Base-by-base conservation (phyloP, 495 filamentous ascomycete genomes). In the Hypoxylon intermedium region DNA sequence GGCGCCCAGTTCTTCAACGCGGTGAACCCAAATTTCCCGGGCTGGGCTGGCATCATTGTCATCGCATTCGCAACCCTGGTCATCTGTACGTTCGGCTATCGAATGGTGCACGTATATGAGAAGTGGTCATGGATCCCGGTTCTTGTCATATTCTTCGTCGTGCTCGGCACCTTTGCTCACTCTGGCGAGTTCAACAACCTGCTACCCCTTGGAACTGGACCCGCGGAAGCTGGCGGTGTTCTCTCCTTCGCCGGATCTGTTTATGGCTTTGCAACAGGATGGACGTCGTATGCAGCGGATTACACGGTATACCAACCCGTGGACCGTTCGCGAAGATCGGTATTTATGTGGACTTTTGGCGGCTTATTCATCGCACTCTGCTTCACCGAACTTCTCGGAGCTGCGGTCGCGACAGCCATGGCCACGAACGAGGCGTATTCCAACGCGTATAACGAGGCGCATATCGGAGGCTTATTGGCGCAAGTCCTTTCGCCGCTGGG, bases 251-350 rank as follows among this genome's bases (percentile, higher is more conserved):
- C 87, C 2, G 84, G 89, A 1, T 85, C 85, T 7, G 81, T 92
- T 16, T 92, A 83, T 56, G 89, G 90, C 11, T 93, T 92, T 62
- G 88, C 86, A 0, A 90, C 89, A 0, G 90, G 89, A 12, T 94
- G 90, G 90, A 88, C 87, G 6, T 85, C 83, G 13, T 91, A 89
- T 58, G 88, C 90, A 0, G 87, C 90, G 31, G 90, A 94, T 65
- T 93, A 93, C 74, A 91, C 88, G 16, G 88, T 91, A 9, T 93
- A 95, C 72, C 90, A 92, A 60, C 90, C 90, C 0, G 72, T 78
- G 1, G 74, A 74, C 51, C 80, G 80, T 38, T 83, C 83, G 42
- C 80, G 84, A 18, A 69, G 67, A 31, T 83, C 82, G 42, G 77
- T 91, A 41, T 95, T 93, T 74, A 50, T 84, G 48, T 85, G 84